Evolutionary conservation across 495 filamentous ascomycete species (phyloP), one percentile per base, ranked within the genome.

Genomic region (Friedmanniomyces endolithicus): DNA sequence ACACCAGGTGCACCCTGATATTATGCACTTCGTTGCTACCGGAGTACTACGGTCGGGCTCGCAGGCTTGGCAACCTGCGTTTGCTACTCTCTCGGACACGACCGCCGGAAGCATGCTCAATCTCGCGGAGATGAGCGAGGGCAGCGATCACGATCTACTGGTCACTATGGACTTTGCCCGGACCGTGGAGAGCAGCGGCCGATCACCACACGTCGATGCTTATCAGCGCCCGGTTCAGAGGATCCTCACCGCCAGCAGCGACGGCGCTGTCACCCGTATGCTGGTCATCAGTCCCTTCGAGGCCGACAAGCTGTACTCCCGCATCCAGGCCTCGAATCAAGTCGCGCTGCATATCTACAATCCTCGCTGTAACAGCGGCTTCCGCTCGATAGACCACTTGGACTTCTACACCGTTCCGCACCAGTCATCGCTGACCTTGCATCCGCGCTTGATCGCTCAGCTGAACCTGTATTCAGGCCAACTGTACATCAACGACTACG

Each of bases 391-490:
- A 9, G 46, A 55, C 19, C 20, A 39, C n/a, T 48, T 59, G 9
- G 46, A 53, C 29, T 51, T 55, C 23, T 34, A 31, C 46, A 56
- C 25, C 16, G 14, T 48, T 7, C 39, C 51, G 22, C n/a, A 16
- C 2, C 31, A 33, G 20, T n/a, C 16, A 4, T 34, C 40, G 19
- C 41, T 14, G 17, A 34, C 4, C 17, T 19, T 55, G 2, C 27
- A 20, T 19, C 34, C 37, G n/a, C 16, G 29, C 8, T 43, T 58
- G 7, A n/a, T 52, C 20, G 46, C 25, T 11, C 39, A 50, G 25
- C 71, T 87, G 12, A 82, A 83, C 57, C 69, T 87, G 6, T 87
- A 86, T 59, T 72, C 84, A 0, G 83, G 84, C 11, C 78, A 83
- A 53, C 71, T 87, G 0, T 87, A 84, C 64, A 65, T 87, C 8